Conservation (phyloP, 106 monocot species). For the Hemerocallis citrina region DNA sequence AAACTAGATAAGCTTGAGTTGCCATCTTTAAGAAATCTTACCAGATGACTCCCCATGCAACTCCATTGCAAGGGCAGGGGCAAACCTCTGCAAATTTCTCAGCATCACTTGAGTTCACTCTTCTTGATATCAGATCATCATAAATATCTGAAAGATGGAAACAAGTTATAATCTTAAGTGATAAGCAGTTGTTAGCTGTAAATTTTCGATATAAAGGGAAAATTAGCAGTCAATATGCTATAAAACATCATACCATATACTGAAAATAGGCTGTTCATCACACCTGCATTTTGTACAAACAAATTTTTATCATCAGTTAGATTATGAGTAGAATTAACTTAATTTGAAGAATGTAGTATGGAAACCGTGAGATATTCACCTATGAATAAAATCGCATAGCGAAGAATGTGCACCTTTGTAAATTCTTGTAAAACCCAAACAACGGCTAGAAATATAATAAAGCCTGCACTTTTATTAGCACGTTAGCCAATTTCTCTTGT, state of each 20-base stretch:
- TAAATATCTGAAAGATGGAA: constrained; percentile 49
- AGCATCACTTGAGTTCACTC: constrained; percentile 69
- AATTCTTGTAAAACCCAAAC: constrained; percentile 85
- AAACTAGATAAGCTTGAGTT: background rate
- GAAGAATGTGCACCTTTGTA: constrained; percentile 59
- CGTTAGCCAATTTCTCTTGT: background rate
- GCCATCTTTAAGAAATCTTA: constrained; percentile 19
- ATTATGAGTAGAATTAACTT: background rate
- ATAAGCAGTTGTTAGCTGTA: background rate
- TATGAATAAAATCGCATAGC: constrained; percentile 70
- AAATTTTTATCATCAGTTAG: background rate
- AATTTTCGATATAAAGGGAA: background rate
- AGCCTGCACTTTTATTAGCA: constrained; percentile 34
- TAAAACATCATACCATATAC: constrained; percentile 50
- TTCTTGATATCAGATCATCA: constrained; percentile 74
- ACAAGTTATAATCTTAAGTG: background rate
- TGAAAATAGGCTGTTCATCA: constrained; percentile 84
- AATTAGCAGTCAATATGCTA: background rate
- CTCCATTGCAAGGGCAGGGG: constrained; percentile 64
- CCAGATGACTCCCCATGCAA: constrained; percentile 68
- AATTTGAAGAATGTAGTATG: background rate
- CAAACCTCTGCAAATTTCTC: constrained; percentile 77
- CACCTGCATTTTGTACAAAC: constrained; percentile 36
- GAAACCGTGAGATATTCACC: constrained; percentile 19
- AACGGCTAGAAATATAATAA: constrained; percentile 74